Evolutionary conservation across 2,329 filamentous ascomycete species (phyloP), one percentile per base, ranked within the genome.

Genomic region (Claviceps humidiphila): DNA sequence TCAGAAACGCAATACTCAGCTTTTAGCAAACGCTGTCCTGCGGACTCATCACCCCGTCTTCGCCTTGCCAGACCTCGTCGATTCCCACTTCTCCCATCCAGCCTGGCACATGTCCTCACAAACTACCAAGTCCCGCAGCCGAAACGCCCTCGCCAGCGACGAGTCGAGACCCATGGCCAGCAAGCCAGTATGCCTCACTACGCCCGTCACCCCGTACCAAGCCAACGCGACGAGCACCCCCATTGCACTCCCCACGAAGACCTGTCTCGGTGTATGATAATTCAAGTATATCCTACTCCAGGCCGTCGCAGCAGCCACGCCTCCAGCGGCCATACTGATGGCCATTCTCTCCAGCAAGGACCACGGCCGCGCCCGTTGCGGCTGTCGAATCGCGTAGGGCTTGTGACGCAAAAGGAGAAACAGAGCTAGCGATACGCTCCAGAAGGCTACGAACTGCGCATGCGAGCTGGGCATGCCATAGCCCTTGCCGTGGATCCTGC

Each of bases 381-480:
- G 47, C 30, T 49, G 45, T 48, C 42, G 50, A 20, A 50, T 51
- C 52, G 53, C 59, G 71, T 64, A 64, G 52, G 85, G 84, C 5
- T 75, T 74, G 67, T 95, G 89, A 55, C 91, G 80, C 55, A 90
- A 73, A 46, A 95, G 76, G 45, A 98, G 76, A 72, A 97, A 97
- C 20, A 98, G 74, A 24, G 81, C 75, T 54, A 97, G 71, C 56
- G 87, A 93, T 53, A 95, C 72, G 53, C 88, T 85, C 77, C 95
- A 97, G 74, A 89, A 98, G 52, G 85, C 79, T 55, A 91, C 86
- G 66, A 96, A 98, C 71, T 98, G 93, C 8, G 93, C 87, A 70
- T 98, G 93, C 40, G 90, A 96, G 45, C 73, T 77, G 51, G 93
- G 93, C 94, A 98, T 98, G 60, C 93, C 94, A 65, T 98, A 98